Evolutionary conservation across 345 rosid genomes (phyloP).

Genomic region (Corymbia maculata): DNA sequence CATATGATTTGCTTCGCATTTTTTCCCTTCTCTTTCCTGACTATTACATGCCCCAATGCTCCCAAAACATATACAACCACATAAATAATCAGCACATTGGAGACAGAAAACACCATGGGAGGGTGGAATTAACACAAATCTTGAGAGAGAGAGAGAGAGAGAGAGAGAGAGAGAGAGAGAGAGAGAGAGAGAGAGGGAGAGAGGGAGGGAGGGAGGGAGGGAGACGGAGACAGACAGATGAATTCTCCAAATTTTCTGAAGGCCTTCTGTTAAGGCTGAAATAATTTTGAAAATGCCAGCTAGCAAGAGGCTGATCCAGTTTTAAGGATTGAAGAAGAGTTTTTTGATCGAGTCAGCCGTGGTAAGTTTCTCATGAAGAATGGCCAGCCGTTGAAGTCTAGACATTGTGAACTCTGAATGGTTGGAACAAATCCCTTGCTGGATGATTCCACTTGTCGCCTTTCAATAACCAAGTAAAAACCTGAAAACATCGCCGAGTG

Average conservation of each 20-base stretch:
- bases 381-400: background rate
- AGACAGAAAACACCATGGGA: background rate
- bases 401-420: background rate
- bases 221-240: background rate
- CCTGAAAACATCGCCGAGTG: slow-evolving; percentile 51
- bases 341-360: background rate
- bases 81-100: background rate
- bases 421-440: background rate
- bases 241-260: background rate
- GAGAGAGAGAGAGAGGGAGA: background rate
- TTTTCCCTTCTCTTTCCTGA: background rate
- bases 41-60: background rate
- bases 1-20: background rate
- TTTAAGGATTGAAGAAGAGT: slow-evolving; percentile 3
- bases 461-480: slow-evolving; percentile 44
- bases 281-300: slow-evolving; percentile 15
- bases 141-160: background rate
- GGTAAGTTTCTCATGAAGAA: background rate
- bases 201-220: background rate
- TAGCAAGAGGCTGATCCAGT: slow-evolving; percentile 15
- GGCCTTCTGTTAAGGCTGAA: slow-evolving; percentile 26
- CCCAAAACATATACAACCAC: background rate
- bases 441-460: background rate
- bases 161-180: background rate
- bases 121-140: background rate